A percentile compares a stretch with the other conserved stretches of the same genome.
Conservation (phyloP, 305 asterid species). For the Solanum hybrid region DNA sequence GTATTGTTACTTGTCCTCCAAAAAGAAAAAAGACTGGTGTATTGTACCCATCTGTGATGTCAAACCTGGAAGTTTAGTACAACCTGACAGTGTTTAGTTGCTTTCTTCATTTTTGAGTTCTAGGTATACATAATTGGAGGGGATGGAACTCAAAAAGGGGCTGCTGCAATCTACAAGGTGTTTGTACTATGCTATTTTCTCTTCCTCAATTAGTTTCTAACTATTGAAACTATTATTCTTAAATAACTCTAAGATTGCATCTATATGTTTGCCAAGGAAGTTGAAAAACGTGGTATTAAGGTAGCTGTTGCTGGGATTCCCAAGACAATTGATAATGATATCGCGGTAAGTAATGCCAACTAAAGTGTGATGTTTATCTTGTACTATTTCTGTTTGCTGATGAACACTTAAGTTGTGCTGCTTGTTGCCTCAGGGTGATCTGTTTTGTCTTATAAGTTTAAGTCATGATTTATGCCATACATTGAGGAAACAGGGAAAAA, state of each 20-base stretch:
- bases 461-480: neutral
- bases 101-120: conserved; percentile 11
- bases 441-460: neutral
- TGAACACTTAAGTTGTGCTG: neutral
- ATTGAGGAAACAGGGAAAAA: neutral
- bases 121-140: conserved; percentile 97
- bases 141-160: conserved; percentile 97
- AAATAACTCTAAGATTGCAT: conserved; percentile 5
- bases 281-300: conserved; percentile 72
- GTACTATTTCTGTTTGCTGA: neutral
- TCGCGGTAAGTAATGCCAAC: conserved; percentile 23
- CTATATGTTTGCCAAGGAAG: conserved; percentile 52
- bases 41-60: neutral
- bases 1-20: conserved; percentile 17
- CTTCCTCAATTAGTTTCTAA: neutral
- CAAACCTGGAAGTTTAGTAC: neutral
- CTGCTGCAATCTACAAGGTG: conserved; percentile 82
- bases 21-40: neutral
- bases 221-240: conserved; percentile 6
- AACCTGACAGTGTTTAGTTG: neutral
- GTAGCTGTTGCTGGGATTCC: conserved; percentile 75
- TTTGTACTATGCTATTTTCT: neutral
- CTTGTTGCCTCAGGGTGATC: neutral
- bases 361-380: neutral
- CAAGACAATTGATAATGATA: conserved; percentile 45